Evolutionary conservation across 805 yeast genomes (phyloP), one percentile per base, ranked within the genome.

Genomic region (Cyberlindnera meyerae): DNA sequence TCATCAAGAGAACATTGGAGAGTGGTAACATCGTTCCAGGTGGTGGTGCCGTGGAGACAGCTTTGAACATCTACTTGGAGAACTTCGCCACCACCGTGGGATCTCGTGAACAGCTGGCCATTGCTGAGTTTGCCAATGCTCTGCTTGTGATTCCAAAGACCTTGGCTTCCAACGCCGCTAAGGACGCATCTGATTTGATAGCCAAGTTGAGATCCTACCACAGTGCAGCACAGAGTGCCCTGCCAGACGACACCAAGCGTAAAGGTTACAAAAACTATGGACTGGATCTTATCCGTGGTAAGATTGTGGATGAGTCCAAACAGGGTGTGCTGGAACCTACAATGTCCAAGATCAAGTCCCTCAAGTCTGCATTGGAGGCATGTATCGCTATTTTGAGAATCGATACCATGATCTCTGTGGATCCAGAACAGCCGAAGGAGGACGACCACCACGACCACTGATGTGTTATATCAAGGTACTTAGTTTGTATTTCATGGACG

Each of bases 21-120:
- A 79, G 90, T 54, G 97, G 97, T 15, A 66, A 75, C 48, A 89
- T 94, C 40, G 98, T 93, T 6, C 97, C 98, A 29, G 99, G 99
- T 44, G 99, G 99, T 48, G 99, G 99, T 43, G 97, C 97, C 7
- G 98, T 93, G 24, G 99, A 93, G 66, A 74, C 95, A 34, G 97
- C 97, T 3, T 73, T 93, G 57, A 89, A 88, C 66, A 88, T 93
- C 36, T 93, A 86, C 61, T 70, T 93, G 59, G 98, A 93, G 63
- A 90, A 86, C 60, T 93, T 93, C 63, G 98, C 98, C 33, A 93
- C 97, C 8, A 88, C 97, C 1, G 90, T 93, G 34, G 97, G 97
- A 4, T 86, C 96, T 14, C 78, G 98, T 56, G 98, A 93, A 63
- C 98, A 93, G 62, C 73, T 93, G 54, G 97, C 98, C 13, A 93